A percentile compares a stretch with the other conserved stretches of the same genome.
These are phyloP conservation scores for Kregervanrija delftensis DNA, from an alignment of 805 yeast species.

Conservation along the genomic window DNA sequence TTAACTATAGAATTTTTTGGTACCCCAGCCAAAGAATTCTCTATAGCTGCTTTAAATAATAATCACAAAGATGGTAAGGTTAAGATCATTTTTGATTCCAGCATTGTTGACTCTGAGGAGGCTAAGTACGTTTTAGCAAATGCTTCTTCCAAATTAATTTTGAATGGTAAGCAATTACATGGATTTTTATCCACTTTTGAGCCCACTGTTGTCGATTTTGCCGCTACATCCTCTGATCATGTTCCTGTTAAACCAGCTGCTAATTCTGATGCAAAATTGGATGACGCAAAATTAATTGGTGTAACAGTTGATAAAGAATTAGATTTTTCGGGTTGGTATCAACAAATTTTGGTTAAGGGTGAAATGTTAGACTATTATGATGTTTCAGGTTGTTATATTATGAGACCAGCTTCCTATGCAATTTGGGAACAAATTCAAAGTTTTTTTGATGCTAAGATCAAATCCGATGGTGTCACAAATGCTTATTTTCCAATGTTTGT, in stretches of 20 bases:
- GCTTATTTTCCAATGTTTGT: constrained; percentile 99
- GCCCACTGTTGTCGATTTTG: constrained; percentile 47
- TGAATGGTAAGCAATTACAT: constrained; percentile 40
- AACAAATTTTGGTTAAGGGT: constrained; percentile 91
- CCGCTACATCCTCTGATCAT: constrained; percentile 36
- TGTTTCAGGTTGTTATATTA: constrained; percentile 96
- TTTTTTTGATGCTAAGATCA: constrained; percentile 78
- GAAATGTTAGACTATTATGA: constrained; percentile 98
- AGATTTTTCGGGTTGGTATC: constrained; percentile 97
- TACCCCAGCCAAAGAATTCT: constrained; percentile 52
- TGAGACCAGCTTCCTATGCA: constrained; percentile 91
- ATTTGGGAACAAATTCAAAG: constrained; percentile 93
- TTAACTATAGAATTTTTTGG: constrained; percentile 59
- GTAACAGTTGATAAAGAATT: constrained; percentile 88
- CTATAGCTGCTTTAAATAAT: constrained; percentile 44
- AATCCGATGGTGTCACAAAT: constrained; percentile 84
- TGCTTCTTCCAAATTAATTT: constrained; percentile 43
- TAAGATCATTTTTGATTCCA: constrained; percentile 52
- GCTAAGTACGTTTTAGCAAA: constrained; percentile 39
- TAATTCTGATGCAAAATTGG: constrained; percentile 45
- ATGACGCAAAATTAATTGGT: constrained; percentile 88
- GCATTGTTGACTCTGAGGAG: constrained; percentile 34
- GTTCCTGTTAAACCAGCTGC: constrained; percentile 25
- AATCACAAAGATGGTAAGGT: constrained; percentile 47
- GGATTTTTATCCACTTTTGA: constrained; percentile 49